These are phyloP conservation scores for Cryptococcus floricola DNA, from an alignment of 1,284 basidiomycete genomes.

Conservation along the genomic window DNA sequence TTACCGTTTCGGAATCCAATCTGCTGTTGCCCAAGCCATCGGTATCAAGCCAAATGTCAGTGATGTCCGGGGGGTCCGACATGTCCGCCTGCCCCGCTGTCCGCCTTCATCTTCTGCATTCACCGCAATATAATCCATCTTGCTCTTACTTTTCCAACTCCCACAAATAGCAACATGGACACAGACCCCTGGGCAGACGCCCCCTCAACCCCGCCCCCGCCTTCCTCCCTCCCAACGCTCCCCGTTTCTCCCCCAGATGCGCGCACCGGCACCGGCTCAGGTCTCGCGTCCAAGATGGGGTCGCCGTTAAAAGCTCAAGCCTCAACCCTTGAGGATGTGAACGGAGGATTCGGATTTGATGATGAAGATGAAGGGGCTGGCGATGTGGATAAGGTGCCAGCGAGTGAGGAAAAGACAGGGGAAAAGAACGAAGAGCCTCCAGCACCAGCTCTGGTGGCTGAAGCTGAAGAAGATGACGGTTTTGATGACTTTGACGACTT, in stretches of 20 bases:
- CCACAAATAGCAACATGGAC: constrained; percentile 20
- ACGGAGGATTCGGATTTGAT: neutral
- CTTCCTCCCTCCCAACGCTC: neutral
- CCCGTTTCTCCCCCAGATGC: neutral
- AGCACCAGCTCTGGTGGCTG: neutral
- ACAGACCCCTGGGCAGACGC: constrained; percentile 38
- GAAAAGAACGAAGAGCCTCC: neutral
- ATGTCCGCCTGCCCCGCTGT: neutral
- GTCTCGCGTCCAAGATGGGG: neutral
- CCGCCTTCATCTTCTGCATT: neutral
- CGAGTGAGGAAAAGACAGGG: neutral
- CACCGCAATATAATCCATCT: neutral
- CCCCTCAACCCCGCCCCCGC: constrained; percentile 7
- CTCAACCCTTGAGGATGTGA: neutral
- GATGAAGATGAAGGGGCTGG: neutral
- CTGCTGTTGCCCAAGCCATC: too few relatives aligned
- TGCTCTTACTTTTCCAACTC: neutral
- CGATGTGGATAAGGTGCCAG: neutral
- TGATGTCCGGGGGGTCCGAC: too few relatives aligned
- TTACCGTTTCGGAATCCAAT: neutral
- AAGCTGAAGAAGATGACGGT: constrained; percentile 44
- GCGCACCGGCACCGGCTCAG: too few relatives aligned
- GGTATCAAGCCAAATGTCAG: too few relatives aligned
- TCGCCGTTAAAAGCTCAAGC: neutral
- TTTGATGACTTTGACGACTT: constrained; percentile 67